Evolutionary conservation across 202 grass and related monocot genomes (phyloP), one percentile per base, ranked within the genome.

Genomic region (Eragrostis tef): DNA sequence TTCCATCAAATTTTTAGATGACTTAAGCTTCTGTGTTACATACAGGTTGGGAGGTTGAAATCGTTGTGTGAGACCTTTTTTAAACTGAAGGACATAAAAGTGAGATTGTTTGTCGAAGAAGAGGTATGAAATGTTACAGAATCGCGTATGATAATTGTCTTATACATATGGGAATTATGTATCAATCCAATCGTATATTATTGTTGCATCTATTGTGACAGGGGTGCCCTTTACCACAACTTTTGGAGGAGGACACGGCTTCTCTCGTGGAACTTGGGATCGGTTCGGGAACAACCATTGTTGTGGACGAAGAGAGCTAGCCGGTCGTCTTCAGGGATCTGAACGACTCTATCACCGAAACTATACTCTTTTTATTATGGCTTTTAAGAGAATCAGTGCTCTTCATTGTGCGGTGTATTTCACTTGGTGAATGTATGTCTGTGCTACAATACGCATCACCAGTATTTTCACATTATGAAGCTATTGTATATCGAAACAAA

Each of bases 41-140:
- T 61, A 25, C 83, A 97, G 94, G 78, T 97, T 20, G 91, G 92
- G 10, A 98, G 90, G 85, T 84, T 94, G 13, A 94, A 93, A 81
- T 86, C 84, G 45, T 71, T 98, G 16, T 93, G 96, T 16, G 90
- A 98, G 63, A 93, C 83, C 31, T 98, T 98, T 83, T 98, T 98
- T 73, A 98, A 98, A 73, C 85, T 98, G 64, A 95, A 91, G 80
- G 87, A 91, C 61, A 79, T 95, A 49, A 90, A 82, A 73, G 74
- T 95, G 57, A 93, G 81, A 83, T 56, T 95, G 25, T 95, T 88
- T 91, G 73, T 98, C 2, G 88, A 91, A 70, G 92, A 98, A 84
- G 91, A 98, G 96, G 96, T 95, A 91, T 67, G 53, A 0, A 24
- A 16, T 70, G 20, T 74, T 4, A 31, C 24, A 22, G 6, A 1